Percentiles rank a stretch among this genome's conserved stretches.
phyloP scores from a whole-genome alignment of 73 alveolate species.

The Loxodes magnus region DNA sequence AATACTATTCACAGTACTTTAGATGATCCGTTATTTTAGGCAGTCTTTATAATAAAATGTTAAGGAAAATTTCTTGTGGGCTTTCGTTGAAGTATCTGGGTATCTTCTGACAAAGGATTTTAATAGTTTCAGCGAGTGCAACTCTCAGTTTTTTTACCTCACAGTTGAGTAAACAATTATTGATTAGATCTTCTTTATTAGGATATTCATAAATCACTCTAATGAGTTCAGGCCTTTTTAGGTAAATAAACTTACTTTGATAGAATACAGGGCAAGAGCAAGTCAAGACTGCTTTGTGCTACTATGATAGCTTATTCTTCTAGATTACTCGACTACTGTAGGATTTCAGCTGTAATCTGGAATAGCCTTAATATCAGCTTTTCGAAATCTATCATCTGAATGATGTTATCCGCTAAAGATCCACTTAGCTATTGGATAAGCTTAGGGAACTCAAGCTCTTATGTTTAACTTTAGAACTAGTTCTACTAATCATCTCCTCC shows the following conservation, averaged over 20 bases:
- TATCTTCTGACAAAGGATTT: not conserved
- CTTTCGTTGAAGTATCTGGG: not conserved
- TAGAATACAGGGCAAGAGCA: too few relatives aligned
- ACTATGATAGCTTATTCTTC: too few relatives aligned
- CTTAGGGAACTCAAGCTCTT: too few relatives aligned
- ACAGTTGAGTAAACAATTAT: not conserved
- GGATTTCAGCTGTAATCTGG: too few relatives aligned
- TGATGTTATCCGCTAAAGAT: too few relatives aligned
- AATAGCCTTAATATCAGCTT: too few relatives aligned
- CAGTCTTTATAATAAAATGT: not conserved
- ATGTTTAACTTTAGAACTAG: too few relatives aligned
- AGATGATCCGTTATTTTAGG: constrained; percentile 1
- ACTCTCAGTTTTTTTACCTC: not conserved
- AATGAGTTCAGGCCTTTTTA: not conserved
- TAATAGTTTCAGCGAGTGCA: not conserved
- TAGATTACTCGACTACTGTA: too few relatives aligned
- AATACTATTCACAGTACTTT: constrained; percentile 4
- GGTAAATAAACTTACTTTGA: not conserved
- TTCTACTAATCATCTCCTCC: too few relatives aligned
- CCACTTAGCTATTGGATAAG: too few relatives aligned
- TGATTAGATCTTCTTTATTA: not conserved
- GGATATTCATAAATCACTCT: not conserved
- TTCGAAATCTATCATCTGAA: too few relatives aligned
- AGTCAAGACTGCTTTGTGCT: too few relatives aligned
- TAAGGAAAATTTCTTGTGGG: not conserved